Base-by-base conservation (phyloP, 371 early-diverging fungal species). In the Nematocida ironsii region DNA sequence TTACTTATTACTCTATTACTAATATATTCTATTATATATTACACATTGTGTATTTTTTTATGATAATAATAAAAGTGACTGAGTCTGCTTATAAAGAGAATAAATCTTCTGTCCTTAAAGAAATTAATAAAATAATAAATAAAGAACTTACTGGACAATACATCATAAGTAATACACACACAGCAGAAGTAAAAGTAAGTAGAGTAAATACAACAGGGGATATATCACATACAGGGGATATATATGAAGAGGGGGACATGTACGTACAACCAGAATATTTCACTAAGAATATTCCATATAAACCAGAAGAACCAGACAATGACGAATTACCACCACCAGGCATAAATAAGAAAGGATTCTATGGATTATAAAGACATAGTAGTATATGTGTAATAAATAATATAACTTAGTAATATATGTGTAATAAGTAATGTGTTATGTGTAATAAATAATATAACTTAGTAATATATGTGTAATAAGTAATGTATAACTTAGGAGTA, bases 291-390 rank as follows among this genome's bases (percentile, higher is more conserved):
- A 16, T 13, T 6, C 44, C n/a, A 0, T 23, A 71, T 16, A 16
- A 58, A 40, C 80, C 80, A 57, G 39, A 60, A 6, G 80, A 78
- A 33, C 80, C 80, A 70, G 80, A 78, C 42, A 58, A 78, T 58
- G 80, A 78, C 42, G 55, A 78, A 23, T 48, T 78, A 5, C 80
- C 55, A 6, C 80, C 76, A 6, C 76, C 80, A 44, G 71, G 67
- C 18, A 50, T 9, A 18, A 18, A 50, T 50, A 50, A 9, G 18
- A 18, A 18, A 50, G 9, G 52, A 13, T 9, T 50, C 13, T 9
- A 18, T 50, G 52, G 9, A 50, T 13, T 50, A 50, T 13, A 18
- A 50, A 13, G 18, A 27, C 1, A 27, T 27, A 27, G 33, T 27
- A 27, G 1, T 1, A 0, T 27, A 27, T 27, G 33, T 27, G 33